phyloP scores from a whole-genome alignment of 1,284 basidiomycete species.

The Veloporphyrellus conicus region DNA sequence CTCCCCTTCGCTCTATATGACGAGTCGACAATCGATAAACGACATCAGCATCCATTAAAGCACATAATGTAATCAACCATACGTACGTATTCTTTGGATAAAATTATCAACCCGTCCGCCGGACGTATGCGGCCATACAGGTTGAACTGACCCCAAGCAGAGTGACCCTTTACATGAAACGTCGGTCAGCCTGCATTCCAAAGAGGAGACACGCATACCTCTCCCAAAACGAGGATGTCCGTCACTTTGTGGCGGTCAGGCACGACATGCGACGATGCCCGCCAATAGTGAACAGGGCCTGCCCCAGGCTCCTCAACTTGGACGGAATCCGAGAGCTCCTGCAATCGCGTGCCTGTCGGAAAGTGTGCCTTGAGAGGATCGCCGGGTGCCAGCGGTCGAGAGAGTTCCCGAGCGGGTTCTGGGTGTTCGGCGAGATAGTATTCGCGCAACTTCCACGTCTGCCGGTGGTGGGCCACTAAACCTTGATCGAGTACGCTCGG shows the following conservation, averaged over 20 bases:
- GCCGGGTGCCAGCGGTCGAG: constrained; percentile 19
- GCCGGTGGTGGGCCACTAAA: constrained; percentile 63
- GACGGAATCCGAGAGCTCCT: constrained; percentile 18
- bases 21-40: neutral
- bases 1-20: constrained; percentile 54
- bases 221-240: constrained; percentile 67
- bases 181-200: constrained; percentile 6
- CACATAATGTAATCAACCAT: neutral
- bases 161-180: constrained; percentile 56
- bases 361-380: constrained; percentile 38
- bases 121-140: constrained; percentile 65
- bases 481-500: constrained; percentile 54
- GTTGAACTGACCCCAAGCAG: constrained; percentile 75
- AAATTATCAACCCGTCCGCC: constrained; percentile 64
- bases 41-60: neutral
- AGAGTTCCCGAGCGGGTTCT: constrained; percentile 7
- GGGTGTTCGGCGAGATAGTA: constrained; percentile 49
- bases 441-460: constrained; percentile 73
- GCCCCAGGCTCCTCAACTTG: constrained; percentile 21
- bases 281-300: constrained; percentile 40
- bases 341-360: constrained; percentile 18
- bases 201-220: too few species aligned
- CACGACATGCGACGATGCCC: constrained; percentile 11
- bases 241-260: constrained; percentile 13
- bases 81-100: constrained; percentile 70